These are phyloP conservation scores for Backusella westeae DNA, from an alignment of 192 early-diverging fungal genomes.

Conservation along the genomic window DNA sequence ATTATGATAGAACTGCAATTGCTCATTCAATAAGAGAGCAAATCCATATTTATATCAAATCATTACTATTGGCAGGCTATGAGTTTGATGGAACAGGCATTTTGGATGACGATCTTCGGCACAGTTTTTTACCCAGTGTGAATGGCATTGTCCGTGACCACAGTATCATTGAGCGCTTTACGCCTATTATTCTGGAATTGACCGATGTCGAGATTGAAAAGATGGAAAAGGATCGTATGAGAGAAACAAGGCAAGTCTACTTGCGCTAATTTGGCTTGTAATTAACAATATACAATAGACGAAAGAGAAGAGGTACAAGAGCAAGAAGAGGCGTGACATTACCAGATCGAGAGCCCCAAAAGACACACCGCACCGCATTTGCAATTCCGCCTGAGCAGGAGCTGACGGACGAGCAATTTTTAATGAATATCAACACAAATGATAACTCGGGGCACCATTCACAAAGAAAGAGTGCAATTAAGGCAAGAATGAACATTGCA, in stretches of 20 bases:
- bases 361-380: slow-evolving; percentile 57
- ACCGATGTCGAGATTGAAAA: slow-evolving; percentile 74
- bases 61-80: slow-evolving; percentile 79
- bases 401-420: slow-evolving; percentile 44
- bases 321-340: slow-evolving; percentile 63
- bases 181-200: slow-evolving; percentile 64
- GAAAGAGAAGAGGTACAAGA: slow-evolving; percentile 82
- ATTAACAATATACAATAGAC: slow-evolving; percentile 36
- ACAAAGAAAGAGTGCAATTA: slow-evolving; percentile 25
- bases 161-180: slow-evolving; percentile 49
- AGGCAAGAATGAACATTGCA: slow-evolving; percentile 30
- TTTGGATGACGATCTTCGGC: slow-evolving; percentile 77
- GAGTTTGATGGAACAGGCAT: slow-evolving; percentile 69
- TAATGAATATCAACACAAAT: slow-evolving; percentile 2
- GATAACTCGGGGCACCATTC: slow-evolving; percentile 1
- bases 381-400: slow-evolving; percentile 41
- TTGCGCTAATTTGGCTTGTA: background rate
- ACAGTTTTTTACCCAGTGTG: slow-evolving; percentile 68
- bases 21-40: slow-evolving; percentile 95
- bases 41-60: slow-evolving; percentile 81
- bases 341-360: slow-evolving; percentile 67
- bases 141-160: slow-evolving; percentile 47
- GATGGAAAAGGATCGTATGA: slow-evolving; percentile 79
- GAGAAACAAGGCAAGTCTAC: slow-evolving; percentile 58
- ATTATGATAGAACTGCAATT: slow-evolving; percentile 68